Percentiles rank a stretch among this genome's conserved stretches.
Conservation (phyloP, 345 rosid genomes). For the Lagerstroemia speciosa region DNA sequence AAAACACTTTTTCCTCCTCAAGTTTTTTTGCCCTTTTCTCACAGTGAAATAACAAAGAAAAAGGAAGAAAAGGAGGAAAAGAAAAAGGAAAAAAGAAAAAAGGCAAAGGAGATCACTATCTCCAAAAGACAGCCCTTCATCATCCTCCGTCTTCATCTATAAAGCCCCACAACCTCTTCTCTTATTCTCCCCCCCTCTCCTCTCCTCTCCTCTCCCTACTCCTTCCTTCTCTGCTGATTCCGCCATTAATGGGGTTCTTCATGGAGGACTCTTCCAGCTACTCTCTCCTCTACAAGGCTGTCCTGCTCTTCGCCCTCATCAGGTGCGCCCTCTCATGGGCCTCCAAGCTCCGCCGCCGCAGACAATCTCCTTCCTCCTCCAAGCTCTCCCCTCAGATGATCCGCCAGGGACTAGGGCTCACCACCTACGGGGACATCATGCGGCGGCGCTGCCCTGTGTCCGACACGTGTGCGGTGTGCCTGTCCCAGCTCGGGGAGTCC, state of each 20-base stretch:
- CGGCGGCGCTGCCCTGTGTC: constrained; percentile 22
- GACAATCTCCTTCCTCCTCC: constrained; percentile 10
- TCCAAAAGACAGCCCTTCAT: too few relatives aligned
- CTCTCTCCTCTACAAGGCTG: constrained; percentile 60
- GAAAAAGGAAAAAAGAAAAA: too few relatives aligned
- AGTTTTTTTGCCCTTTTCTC: too few relatives aligned
- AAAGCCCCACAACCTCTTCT: constrained; percentile 17
- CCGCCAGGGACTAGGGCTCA: constrained; percentile 40
- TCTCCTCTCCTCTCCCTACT: neutral
- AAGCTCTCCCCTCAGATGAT: constrained; percentile 37
- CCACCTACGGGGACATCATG: constrained; percentile 49
- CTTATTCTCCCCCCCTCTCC: constrained; percentile 3
- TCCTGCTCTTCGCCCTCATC: constrained; percentile 48
- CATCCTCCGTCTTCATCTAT: neutral
- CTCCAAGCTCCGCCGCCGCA: constrained; percentile 26
- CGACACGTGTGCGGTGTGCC: constrained; percentile 80
- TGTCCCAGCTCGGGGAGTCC: constrained; percentile 33
- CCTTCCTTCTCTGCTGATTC: constrained; percentile 1
- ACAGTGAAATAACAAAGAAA: too few relatives aligned
- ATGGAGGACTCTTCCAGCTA: constrained; percentile 49
- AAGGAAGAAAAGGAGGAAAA: too few relatives aligned
- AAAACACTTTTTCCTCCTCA: too few relatives aligned
- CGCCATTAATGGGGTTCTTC: constrained; percentile 40
- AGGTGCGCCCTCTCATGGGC: constrained; percentile 64
- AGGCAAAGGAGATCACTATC: too few relatives aligned